Conservation (phyloP, 2,329 filamentous ascomycete genomes). For the Trichoderma sp. region DNA sequence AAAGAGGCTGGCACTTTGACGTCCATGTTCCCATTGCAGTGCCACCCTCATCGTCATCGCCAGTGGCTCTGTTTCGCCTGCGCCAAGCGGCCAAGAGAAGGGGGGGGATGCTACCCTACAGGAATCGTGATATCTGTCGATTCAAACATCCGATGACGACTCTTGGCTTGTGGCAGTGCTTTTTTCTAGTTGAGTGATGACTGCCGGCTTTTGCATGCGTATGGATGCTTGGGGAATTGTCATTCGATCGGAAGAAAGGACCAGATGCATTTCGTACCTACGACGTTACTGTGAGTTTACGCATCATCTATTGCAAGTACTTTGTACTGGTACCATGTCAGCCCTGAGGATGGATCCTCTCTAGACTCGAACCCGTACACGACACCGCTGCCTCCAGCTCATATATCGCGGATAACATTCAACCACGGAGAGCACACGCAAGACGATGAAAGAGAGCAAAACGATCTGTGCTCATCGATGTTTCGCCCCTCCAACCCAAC, state of each 20-base stretch:
- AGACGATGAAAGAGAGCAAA: background rate
- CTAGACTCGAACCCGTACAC: background rate
- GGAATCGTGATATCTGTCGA: constrained; percentile 5
- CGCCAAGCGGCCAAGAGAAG: background rate
- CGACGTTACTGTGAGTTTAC: background rate
- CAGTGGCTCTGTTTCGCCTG: background rate
- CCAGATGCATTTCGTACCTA: too few species aligned
- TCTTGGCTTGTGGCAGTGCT: background rate
- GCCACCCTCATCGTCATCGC: background rate
- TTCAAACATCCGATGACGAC: background rate
- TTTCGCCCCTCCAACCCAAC: background rate
- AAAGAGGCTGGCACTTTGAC: background rate
- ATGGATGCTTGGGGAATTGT: too few species aligned
- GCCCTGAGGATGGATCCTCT: constrained; percentile 20
- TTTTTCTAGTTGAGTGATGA: background rate
- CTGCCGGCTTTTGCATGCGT: too few species aligned
- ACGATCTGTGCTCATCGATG: background rate
- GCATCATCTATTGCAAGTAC: background rate
- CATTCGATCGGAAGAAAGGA: too few species aligned
- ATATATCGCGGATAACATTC: background rate
- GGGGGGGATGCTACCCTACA: constrained; percentile 15
- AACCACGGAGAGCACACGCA: background rate
- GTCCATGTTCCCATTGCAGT: background rate
- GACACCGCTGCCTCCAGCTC: background rate
- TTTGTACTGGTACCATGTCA: constrained; percentile 25